phyloP scores from a whole-genome alignment of 2,329 filamentous ascomycete species.

The Coniochaeta prunicola region DNA sequence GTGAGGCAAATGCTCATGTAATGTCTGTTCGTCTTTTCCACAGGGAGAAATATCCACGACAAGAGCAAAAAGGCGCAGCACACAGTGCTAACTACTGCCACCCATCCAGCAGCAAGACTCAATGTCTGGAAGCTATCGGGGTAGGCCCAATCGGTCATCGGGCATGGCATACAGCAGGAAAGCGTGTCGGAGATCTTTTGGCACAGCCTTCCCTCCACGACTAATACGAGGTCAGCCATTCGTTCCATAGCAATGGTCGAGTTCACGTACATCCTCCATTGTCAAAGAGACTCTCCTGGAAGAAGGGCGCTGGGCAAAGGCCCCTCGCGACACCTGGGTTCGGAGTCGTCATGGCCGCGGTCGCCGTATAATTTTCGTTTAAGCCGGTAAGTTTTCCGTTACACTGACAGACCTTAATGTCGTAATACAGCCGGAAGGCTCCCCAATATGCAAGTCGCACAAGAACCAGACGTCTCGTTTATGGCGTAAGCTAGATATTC shows the following conservation, averaged over 20 bases:
- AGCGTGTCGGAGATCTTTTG: conserved; percentile 39
- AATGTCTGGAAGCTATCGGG: conserved; percentile 52
- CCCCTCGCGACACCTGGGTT: conserved; percentile 1
- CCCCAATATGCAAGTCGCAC: background rate
- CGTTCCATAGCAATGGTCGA: conserved; percentile 4
- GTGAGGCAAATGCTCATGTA: conserved; percentile 88
- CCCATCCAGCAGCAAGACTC: conserved; percentile 67
- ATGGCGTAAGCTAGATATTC: background rate
- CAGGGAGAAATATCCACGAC: conserved; percentile 73
- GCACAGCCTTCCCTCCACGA: conserved; percentile 48
- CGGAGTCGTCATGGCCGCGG: background rate
- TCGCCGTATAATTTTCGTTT: background rate
- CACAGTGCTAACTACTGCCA: conserved; percentile 67
- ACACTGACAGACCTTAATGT: background rate
- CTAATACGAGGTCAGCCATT: conserved; percentile 30
- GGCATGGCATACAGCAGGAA: conserved; percentile 85
- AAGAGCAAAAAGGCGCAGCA: conserved; percentile 69
- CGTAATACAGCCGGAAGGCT: background rate
- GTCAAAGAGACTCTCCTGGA: conserved; percentile 8
- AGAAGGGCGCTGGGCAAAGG: conserved; percentile 14
- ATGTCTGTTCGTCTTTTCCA: conserved; percentile 85
- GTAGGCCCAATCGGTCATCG: conserved; percentile 70
- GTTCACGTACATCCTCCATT: conserved; percentile 17
- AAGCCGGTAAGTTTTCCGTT: background rate
- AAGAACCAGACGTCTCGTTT: background rate